Evolutionary conservation across 2,329 filamentous ascomycete genomes (phyloP), one percentile per base, ranked within the genome.

Genomic region (Tolypocladium tropicale): DNA sequence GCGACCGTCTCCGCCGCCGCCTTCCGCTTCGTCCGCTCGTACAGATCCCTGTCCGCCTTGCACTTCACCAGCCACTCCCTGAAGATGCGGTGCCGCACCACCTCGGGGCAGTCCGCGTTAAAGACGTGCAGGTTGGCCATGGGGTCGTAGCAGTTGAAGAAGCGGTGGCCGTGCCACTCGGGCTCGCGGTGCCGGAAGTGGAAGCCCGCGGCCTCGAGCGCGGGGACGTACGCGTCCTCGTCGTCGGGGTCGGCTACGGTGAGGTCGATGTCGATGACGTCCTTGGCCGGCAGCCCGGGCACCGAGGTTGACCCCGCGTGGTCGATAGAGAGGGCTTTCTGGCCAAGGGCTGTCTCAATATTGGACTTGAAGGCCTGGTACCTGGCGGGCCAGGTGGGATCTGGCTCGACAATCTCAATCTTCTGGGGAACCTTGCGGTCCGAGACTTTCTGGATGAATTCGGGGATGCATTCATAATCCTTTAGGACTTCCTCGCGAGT

Each of bases 231-330:
- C 1, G 65, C 63, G 2, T 59, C 63, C 60, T 81, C 77, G 41
- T 73, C 68, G 12, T 60, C 59, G 28, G 71, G 57, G 52, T 78
- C 68, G 3, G 61, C 52, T 5, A 81, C 69, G 4, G 74, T 68
- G 10, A 81, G 64, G 60, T 81, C 79, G 32, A 82, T 70, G 61
- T 82, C 79, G 53, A 82, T 77, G 51, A 80, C 66, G 33, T 71
- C 68, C 65, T 82, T 81, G 50, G 79, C 78, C 0, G 75, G 69
- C 4, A 82, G 70, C 5, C 64, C 67, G 0, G 76, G 75, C 6
- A 82, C 68, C 53, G 74, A 76, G 32, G 79, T 81, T n/a, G 77
- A 80, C 32, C 79, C 79, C 30, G 74, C 68, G 61, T 82, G 78
- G 23, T 67, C 60, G 54, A 81, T 65, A 23, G 65, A 61, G 4